phyloP scores from a whole-genome alignment of 73 alveolate species.

The Tetrahymena elliotti region DNA sequence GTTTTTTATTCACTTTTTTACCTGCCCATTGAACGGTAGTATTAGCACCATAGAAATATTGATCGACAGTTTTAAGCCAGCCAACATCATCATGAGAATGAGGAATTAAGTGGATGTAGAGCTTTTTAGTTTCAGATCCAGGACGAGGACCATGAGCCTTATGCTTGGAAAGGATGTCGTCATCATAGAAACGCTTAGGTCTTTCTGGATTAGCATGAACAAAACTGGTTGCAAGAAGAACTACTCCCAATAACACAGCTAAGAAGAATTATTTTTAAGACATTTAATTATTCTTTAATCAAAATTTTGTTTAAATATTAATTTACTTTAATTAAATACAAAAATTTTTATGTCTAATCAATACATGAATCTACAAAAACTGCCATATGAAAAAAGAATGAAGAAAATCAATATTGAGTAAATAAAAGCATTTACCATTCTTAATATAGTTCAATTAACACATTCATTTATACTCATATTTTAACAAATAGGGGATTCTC shows the following conservation, averaged over 20 bases:
- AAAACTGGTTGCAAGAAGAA: background rate
- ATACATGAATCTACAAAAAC: no score
- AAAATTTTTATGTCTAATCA: background rate
- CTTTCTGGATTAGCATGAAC: background rate
- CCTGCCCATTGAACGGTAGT: slow-evolving; percentile 19
- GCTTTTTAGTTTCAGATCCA: background rate
- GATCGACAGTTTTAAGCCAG: slow-evolving; percentile 95
- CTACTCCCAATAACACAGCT: background rate
- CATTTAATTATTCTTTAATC: background rate
- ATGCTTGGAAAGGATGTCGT: background rate
- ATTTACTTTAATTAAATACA: background rate
- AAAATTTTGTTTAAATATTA: background rate
- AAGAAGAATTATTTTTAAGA: background rate
- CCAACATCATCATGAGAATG: slow-evolving; percentile 99
- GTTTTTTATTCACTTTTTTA: background rate
- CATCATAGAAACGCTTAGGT: background rate
- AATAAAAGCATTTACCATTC: background rate
- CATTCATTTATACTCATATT: background rate
- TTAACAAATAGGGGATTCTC: background rate
- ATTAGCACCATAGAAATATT: slow-evolving; percentile 35
- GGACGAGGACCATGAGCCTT: slow-evolving; percentile 12
- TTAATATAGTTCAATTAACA: background rate
- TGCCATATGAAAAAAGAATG: background rate
- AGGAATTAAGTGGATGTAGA: slow-evolving; percentile 89
- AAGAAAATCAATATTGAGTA: background rate